Conservation (phyloP, 352 stramenopile genomes). For the Phytophthora syringae region DNA sequence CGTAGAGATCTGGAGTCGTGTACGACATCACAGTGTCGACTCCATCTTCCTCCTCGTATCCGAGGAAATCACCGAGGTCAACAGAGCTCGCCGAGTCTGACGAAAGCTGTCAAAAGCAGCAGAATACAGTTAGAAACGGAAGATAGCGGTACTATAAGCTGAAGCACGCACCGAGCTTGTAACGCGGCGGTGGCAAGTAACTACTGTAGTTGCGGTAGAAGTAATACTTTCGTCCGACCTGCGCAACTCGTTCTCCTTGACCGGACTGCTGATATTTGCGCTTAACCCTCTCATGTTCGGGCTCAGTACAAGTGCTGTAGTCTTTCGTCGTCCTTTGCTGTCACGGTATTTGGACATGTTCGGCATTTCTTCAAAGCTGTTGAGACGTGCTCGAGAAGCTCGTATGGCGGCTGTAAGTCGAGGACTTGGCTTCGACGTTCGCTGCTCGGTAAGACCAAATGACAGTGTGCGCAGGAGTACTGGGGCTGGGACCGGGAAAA, state of each 20-base stretch:
- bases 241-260: conserved; percentile 41
- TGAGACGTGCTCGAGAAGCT: conserved; percentile 47
- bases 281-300: conserved; percentile 1
- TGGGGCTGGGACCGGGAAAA: conserved; percentile 36
- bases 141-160: neutral
- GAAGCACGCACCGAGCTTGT: conserved; percentile 57
- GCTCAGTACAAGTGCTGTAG: conserved; percentile 20
- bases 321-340: conserved; percentile 20
- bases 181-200: conserved; percentile 60
- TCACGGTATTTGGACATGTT: neutral
- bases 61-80: conserved; percentile 59
- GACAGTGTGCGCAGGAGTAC: conserved; percentile 55
- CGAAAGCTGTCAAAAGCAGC: conserved; percentile 22
- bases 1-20: conserved; percentile 45
- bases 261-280: conserved; percentile 4
- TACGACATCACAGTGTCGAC: conserved; percentile 49
- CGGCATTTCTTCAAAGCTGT: conserved; percentile 36
- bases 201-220: conserved; percentile 65
- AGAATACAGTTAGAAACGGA: conserved; percentile 2
- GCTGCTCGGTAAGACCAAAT: conserved; percentile 36
- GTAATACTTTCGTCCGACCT: conserved; percentile 59
- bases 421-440: conserved; percentile 44
- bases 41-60: conserved; percentile 63
- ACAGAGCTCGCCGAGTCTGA: conserved; percentile 43
- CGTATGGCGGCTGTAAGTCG: conserved; percentile 52